phyloP scores from a whole-genome alignment of 176 grass and related monocot genomes.

The Tuctoria greenei region DNA sequence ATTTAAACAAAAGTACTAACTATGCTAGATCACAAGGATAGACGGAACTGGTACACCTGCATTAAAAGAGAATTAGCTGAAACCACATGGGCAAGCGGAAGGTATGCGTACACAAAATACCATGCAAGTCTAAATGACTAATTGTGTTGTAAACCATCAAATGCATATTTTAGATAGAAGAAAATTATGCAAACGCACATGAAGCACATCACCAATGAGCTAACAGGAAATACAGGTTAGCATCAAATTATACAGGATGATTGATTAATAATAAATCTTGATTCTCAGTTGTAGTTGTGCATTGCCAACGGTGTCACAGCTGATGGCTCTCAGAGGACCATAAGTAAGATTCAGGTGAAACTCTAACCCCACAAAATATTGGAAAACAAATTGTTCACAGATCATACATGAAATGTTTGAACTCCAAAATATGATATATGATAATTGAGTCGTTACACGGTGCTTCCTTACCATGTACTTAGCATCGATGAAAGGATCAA shows the following conservation, averaged over 20 bases:
- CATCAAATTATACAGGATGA: constrained; percentile 1
- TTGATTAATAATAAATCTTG: background rate
- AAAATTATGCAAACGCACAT: background rate
- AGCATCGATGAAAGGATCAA: constrained; percentile 95
- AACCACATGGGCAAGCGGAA: background rate
- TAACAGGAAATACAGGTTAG: constrained; percentile 8
- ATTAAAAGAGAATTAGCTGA: background rate
- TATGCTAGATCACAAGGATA: background rate
- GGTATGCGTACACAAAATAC: background rate
- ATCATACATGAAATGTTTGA: background rate
- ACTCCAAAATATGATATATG: constrained; percentile 6
- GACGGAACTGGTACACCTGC: background rate
- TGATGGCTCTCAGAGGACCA: no score
- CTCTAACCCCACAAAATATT: background rate
- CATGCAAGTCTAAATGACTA: background rate
- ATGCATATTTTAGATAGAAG: background rate
- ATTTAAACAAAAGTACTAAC: constrained; percentile 4
- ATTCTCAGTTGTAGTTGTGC: background rate
- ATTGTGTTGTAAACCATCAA: background rate
- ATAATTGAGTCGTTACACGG: background rate
- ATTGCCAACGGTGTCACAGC: background rate
- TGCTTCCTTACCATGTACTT: constrained; percentile 88
- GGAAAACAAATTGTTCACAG: background rate
- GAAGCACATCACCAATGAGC: constrained; percentile 8
- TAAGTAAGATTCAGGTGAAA: background rate